phyloP scores from a whole-genome alignment of 208 protist genomes.

The Acanthamoeba culbertsoni region DNA sequence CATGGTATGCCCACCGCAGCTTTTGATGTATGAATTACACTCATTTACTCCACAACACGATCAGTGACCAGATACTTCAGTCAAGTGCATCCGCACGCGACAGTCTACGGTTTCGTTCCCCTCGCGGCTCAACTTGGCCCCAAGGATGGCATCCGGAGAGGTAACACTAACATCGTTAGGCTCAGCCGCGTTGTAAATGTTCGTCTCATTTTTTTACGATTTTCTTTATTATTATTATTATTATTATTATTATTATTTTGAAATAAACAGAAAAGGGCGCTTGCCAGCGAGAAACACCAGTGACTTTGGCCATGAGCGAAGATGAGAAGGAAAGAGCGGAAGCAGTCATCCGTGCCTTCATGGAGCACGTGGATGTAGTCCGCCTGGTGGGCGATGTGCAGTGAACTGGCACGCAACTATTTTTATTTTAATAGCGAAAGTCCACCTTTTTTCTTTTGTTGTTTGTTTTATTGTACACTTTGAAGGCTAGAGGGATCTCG shows the following conservation, averaged over 20 bases:
- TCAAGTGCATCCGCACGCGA: background rate
- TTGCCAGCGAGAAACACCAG: constrained; percentile 20
- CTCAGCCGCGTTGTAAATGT: background rate
- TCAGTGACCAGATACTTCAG: background rate
- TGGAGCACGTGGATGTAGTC: background rate
- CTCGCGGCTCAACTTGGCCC: background rate
- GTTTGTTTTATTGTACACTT: too few relatives aligned
- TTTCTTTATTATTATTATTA: too few relatives aligned
- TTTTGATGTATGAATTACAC: background rate
- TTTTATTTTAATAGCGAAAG: too few relatives aligned
- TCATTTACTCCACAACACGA: background rate
- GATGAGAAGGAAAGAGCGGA: background rate
- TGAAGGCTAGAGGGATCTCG: too few relatives aligned
- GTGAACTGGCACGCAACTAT: too few relatives aligned
- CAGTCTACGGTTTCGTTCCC: constrained; percentile 7
- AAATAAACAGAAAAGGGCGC: background rate
- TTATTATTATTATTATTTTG: too few relatives aligned
- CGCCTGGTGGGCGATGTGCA: background rate
- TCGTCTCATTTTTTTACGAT: background rate
- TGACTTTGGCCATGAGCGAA: background rate
- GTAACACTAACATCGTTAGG: background rate
- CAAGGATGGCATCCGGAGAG: background rate
- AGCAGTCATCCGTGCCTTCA: background rate
- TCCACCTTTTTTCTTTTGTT: too few relatives aligned
- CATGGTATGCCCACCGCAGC: background rate